Percentiles rank a stretch among this genome's conserved stretches.
These are phyloP conservation scores for Lumnitzera racemosa DNA, from an alignment of 345 rosid genomes.

Conservation along the genomic window DNA sequence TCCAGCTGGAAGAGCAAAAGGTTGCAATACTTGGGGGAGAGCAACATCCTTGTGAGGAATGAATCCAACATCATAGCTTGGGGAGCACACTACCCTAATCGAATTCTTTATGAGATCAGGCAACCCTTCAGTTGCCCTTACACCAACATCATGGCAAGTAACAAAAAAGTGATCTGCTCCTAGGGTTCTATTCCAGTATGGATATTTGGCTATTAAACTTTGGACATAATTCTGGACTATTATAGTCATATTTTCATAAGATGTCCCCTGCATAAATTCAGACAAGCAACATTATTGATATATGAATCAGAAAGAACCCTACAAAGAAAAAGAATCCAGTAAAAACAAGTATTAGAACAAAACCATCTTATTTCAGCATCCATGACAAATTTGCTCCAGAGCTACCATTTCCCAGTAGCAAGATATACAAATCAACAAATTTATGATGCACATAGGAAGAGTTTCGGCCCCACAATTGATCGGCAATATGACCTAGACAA, in stretches of 20 bases:
- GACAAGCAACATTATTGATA: neutral
- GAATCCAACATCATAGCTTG: slow-evolving; percentile 87
- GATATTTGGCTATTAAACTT: slow-evolving; percentile 59
- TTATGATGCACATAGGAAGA: neutral
- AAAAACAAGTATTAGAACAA: neutral
- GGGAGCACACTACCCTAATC: slow-evolving; percentile 90
- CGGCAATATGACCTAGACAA: too few relatives aligned
- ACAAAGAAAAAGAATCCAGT: neutral
- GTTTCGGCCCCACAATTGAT: neutral
- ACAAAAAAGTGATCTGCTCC: slow-evolving; percentile 99
- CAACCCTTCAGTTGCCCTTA: slow-evolving; percentile 83
- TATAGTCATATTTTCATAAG: slow-evolving; percentile 89
- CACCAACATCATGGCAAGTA: slow-evolving; percentile 95
- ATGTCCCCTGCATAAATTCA: slow-evolving; percentile 58
- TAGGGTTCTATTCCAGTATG: slow-evolving; percentile 92
- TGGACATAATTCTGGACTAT: slow-evolving; percentile 73
- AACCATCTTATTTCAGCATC: too few relatives aligned
- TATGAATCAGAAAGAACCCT: neutral
- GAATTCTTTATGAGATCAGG: slow-evolving; percentile 79
- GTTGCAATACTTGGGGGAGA: slow-evolving; percentile 89
- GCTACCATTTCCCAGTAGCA: too few relatives aligned
- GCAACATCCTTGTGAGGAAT: slow-evolving; percentile 98
- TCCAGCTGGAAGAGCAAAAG: slow-evolving; percentile 90
- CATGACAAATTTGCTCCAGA: too few relatives aligned
- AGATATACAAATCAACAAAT: too few relatives aligned